Evolutionary conservation across 176 grass and related monocot species (phyloP).

Genomic region (Zea luxurians): DNA sequence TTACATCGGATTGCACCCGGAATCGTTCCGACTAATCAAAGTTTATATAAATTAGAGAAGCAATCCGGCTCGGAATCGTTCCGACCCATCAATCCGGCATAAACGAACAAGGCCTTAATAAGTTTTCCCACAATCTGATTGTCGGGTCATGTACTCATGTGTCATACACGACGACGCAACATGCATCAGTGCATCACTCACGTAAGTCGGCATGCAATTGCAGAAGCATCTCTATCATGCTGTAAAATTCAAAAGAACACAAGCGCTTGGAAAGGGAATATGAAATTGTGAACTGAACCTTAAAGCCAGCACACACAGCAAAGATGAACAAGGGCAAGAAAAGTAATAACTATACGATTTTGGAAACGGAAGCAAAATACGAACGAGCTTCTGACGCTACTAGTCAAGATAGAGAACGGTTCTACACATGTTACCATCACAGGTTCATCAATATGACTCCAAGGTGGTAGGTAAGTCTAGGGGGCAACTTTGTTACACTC

Average conservation of each 20-base stretch:
- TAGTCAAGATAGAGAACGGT: constrained; percentile 37
- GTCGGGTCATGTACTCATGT: too few relatives aligned
- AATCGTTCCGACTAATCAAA: too few relatives aligned
- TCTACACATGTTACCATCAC: constrained; percentile 48
- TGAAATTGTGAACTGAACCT: neutral
- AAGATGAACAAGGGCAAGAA: neutral
- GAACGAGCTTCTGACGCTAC: neutral
- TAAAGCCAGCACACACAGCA: neutral
- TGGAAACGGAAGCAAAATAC: neutral
- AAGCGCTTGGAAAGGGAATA: neutral
- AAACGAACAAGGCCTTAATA: too few relatives aligned
- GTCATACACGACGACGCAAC: too few relatives aligned
- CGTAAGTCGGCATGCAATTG: too few relatives aligned
- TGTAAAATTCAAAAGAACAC: neutral
- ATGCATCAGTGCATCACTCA: too few relatives aligned
- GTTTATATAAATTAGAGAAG: too few relatives aligned
- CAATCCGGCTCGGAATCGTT: too few relatives aligned
- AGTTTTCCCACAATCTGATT: too few relatives aligned
- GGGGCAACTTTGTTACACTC: constrained; percentile 36
- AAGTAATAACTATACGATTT: neutral
- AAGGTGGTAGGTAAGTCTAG: constrained; percentile 27
- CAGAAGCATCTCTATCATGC: neutral
- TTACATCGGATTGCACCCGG: too few relatives aligned
- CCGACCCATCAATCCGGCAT: too few relatives aligned
- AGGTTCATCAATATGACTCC: constrained; percentile 26